phyloP scores from a whole-genome alignment of 1,284 basidiomycete genomes.

The Leccinum pachyderme region DNA sequence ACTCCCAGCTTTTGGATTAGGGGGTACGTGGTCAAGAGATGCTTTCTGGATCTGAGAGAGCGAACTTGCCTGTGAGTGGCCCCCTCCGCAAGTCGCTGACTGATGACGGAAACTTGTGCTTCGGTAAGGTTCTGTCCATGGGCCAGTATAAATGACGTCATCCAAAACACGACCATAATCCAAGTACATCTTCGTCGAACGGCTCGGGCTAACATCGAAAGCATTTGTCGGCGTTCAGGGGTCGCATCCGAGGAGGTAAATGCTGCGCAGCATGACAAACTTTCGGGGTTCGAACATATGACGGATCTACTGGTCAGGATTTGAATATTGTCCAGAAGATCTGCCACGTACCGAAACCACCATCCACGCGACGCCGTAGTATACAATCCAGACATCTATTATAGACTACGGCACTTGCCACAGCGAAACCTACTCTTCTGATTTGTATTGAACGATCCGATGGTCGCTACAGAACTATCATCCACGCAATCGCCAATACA shows the following conservation, averaged over 20 bases:
- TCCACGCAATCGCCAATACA: neutral
- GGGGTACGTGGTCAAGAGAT: neutral
- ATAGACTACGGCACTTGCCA: neutral
- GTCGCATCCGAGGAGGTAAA: neutral
- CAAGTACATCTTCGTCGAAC: neutral
- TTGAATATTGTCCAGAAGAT: neutral
- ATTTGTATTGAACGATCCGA: neutral
- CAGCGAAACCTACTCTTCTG: neutral
- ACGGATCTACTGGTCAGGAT: neutral
- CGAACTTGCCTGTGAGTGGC: constrained; percentile 29
- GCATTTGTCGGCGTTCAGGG: neutral
- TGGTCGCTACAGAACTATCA: neutral
- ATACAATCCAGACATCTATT: no score
- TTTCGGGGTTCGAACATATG: neutral
- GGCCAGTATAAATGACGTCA: constrained; percentile 12
- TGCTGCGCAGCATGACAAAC: neutral
- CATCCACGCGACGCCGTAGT: no score
- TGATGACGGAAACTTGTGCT: constrained; percentile 21
- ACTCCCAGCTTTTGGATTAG: constrained; percentile 54
- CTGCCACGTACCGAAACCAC: no score
- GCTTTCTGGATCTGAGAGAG: neutral
- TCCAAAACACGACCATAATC: constrained; percentile 2
- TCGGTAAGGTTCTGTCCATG: constrained; percentile 28
- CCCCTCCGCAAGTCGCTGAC: constrained; percentile 28
- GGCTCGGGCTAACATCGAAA: constrained; percentile 1